These are phyloP conservation scores for Schrenkiella parvula DNA, from an alignment of 345 rosid species.

Conservation along the genomic window DNA sequence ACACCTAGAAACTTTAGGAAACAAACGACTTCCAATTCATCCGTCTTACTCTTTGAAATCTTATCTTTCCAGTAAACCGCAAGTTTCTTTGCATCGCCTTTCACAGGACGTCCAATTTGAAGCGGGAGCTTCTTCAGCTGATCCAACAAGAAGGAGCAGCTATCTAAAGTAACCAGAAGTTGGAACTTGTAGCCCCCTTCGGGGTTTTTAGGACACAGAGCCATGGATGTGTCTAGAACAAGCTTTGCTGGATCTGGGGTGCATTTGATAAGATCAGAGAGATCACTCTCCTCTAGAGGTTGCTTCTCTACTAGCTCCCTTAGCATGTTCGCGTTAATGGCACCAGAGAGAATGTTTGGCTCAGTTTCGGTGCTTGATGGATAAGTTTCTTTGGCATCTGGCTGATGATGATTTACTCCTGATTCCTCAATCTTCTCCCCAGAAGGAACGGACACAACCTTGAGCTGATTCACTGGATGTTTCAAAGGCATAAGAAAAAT, in stretches of 20 bases:
- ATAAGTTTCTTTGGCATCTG: neutral
- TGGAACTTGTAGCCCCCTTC: constrained; percentile 24
- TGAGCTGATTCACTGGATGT: neutral
- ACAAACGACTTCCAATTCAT: constrained; percentile 37
- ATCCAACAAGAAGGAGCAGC: constrained; percentile 33
- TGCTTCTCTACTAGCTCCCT: constrained; percentile 18
- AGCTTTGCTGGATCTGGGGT: constrained; percentile 42
- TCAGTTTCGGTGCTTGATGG: neutral
- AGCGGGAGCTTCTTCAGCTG: constrained; percentile 33
- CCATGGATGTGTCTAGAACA: constrained; percentile 34
- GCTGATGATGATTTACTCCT: constrained; percentile 1
- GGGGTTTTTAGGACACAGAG: neutral
- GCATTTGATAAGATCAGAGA: constrained; percentile 25
- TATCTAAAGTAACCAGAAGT: constrained; percentile 23
- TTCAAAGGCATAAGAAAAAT: constrained; percentile 1
- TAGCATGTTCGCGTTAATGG: constrained; percentile 3
- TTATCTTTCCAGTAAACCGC: constrained; percentile 37
- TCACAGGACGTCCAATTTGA: constrained; percentile 22
- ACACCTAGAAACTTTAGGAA: constrained; percentile 40
- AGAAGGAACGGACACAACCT: neutral
- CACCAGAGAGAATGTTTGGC: neutral
- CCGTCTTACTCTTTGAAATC: constrained; percentile 22
- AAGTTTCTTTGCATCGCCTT: constrained; percentile 30
- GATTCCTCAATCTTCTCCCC: neutral
- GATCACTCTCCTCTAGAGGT: constrained; percentile 19